Percentiles rank a stretch among this genome's conserved stretches.
Conservation (phyloP, 768 basidiomycete species). For the Boletus bicolor region DNA sequence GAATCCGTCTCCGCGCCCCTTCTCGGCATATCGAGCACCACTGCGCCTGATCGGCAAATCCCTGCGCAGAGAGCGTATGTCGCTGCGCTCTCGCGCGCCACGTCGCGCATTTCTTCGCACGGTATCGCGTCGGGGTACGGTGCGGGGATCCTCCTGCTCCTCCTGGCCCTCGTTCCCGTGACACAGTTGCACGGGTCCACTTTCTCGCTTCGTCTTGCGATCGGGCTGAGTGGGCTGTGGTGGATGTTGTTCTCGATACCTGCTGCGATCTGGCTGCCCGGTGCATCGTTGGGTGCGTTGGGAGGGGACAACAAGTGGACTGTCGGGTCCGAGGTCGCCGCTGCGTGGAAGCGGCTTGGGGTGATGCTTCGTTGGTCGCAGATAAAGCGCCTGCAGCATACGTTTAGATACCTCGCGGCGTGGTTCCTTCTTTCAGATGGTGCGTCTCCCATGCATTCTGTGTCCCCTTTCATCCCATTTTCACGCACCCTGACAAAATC, state of each 20-base stretch:
- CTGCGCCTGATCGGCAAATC: conserved; percentile 13
- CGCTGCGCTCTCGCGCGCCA: conserved; percentile 62
- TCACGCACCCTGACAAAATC: background rate
- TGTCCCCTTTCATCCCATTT: background rate
- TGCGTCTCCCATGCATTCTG: conserved; percentile 29
- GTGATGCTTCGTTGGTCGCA: conserved; percentile 72
- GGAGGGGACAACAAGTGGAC: conserved; percentile 37
- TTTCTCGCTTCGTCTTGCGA: conserved; percentile 74
- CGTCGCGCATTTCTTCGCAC: conserved; percentile 77
- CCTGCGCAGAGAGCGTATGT: conserved; percentile 44
- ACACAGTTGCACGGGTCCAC: conserved; percentile 70
- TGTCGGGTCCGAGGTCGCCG: conserved; percentile 48
- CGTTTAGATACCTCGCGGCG: conserved; percentile 86
- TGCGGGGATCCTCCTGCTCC: conserved; percentile 74
- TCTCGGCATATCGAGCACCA: conserved; percentile 2
- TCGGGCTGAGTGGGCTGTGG: conserved; percentile 82
- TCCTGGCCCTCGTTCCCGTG: conserved; percentile 78
- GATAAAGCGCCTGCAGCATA: conserved; percentile 71
- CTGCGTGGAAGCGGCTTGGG: conserved; percentile 75
- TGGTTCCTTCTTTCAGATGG: conserved; percentile 96
- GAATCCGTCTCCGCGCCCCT: conserved; percentile 41
- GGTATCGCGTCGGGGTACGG: conserved; percentile 87
- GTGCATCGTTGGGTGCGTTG: conserved; percentile 7
- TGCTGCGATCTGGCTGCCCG: conserved; percentile 71
- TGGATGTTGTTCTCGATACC: conserved; percentile 85